Evolutionary conservation across 2,329 filamentous ascomycete species (phyloP).

Genomic region (Colletotrichum musicola): DNA sequence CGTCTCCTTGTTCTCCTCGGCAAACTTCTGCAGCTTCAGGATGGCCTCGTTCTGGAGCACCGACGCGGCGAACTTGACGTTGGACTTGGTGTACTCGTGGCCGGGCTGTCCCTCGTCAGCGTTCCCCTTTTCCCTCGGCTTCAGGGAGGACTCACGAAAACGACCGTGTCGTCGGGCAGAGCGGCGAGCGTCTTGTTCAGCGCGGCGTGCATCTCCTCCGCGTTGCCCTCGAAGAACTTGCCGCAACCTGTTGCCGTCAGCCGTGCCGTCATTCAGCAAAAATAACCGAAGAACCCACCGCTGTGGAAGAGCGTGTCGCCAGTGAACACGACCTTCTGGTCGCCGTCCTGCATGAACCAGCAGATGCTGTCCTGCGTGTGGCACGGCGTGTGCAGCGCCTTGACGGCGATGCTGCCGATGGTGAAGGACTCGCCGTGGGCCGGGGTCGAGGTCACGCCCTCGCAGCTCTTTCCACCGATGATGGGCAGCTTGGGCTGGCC

Average conservation of each 20-base stretch:
- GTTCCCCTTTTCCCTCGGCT: background rate
- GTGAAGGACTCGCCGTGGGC: conserved; percentile 81
- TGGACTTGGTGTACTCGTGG: conserved; percentile 98
- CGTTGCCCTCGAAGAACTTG: conserved; percentile 93
- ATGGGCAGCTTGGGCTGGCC: conserved; percentile 76
- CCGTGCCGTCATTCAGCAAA: background rate
- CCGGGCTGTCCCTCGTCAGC: conserved; percentile 74
- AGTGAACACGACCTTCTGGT: conserved; percentile 85
- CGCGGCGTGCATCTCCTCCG: conserved; percentile 92
- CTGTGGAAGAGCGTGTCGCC: conserved; percentile 97
- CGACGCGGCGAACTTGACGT: conserved; percentile 87
- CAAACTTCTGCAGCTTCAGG: conserved; percentile 81
- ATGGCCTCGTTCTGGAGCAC: conserved; percentile 82
- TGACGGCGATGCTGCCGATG: conserved; percentile 86
- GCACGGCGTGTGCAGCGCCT: conserved; percentile 93
- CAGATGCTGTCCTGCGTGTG: conserved; percentile 99
- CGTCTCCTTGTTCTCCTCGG: conserved; percentile 84
- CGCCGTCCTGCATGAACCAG: conserved; percentile 87
- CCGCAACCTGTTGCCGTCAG: conserved; percentile 76
- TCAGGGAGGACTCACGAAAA: conserved; percentile 75
- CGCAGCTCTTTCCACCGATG: conserved; percentile 89
- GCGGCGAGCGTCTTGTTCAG: conserved; percentile 86
- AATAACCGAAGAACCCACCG: conserved; percentile 63
- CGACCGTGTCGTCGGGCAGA: conserved; percentile 89
- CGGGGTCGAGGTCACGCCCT: conserved; percentile 82